Percentiles rank a stretch among this genome's conserved stretches.
These are phyloP conservation scores for Aschersonia sp. DNA, from an alignment of 2,329 filamentous ascomycete genomes.

Conservation along the genomic window DNA sequence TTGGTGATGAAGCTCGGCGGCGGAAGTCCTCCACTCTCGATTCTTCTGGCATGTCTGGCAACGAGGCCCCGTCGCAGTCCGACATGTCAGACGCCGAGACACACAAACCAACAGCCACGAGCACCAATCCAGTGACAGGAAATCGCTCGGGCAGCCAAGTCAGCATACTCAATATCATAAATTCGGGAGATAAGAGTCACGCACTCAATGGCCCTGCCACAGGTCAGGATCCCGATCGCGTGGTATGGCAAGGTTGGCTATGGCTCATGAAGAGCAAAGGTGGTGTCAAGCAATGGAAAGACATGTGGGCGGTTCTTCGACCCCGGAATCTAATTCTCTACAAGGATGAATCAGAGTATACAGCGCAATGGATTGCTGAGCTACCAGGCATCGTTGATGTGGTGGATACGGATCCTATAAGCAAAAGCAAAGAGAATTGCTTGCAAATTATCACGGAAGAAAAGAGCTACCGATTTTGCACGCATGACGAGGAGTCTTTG, in stretches of 20 bases:
- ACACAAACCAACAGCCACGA: constrained; percentile 29
- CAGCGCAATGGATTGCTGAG: constrained; percentile 66
- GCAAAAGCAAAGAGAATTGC: constrained; percentile 71
- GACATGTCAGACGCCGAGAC: constrained; percentile 66
- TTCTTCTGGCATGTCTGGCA: constrained; percentile 47
- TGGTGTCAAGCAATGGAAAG: constrained; percentile 85
- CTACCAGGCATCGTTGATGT: constrained; percentile 72
- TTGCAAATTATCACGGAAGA: constrained; percentile 91
- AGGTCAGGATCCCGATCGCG: constrained; percentile 62
- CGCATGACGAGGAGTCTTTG: constrained; percentile 66
- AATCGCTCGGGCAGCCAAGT: constrained; percentile 47
- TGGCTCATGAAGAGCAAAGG: constrained; percentile 70
- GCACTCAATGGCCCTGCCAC: constrained; percentile 15
- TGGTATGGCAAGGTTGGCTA: constrained; percentile 89
- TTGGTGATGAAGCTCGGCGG: constrained; percentile 19
- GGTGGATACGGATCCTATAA: constrained; percentile 82
- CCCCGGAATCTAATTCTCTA: constrained; percentile 78
- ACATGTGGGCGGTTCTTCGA: constrained; percentile 82
- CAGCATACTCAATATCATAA: constrained; percentile 26
- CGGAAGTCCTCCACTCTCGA: constrained; percentile 49
- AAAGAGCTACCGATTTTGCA: constrained; percentile 65
- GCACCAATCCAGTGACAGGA: constrained; percentile 9
- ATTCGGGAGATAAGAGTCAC: background rate
- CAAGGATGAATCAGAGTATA: constrained; percentile 85
- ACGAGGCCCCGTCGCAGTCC: constrained; percentile 64